These are phyloP conservation scores for Scedosporium dehoogii DNA, from an alignment of 2,329 filamentous ascomycete species.

Conservation along the genomic window DNA sequence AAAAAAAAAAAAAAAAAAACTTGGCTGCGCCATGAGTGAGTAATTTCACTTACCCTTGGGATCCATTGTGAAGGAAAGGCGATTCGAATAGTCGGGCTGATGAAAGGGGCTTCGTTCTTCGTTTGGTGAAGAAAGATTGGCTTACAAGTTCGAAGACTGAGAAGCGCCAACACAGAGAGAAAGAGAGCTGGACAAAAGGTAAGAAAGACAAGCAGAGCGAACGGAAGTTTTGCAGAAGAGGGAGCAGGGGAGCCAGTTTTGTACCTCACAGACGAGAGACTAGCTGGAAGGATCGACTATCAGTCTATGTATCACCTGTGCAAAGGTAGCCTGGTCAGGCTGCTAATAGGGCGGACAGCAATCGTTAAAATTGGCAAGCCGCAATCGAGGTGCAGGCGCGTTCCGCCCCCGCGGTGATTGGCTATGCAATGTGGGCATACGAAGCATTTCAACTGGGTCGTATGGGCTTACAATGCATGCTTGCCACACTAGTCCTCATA, in stretches of 20 bases:
- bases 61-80: not conserved
- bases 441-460: not conserved
- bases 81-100: not conserved
- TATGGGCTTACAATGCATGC: no score
- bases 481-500: not conserved
- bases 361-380: not conserved
- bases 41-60: not conserved
- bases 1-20: no score
- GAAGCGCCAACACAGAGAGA: no score
- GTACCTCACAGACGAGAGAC: not conserved
- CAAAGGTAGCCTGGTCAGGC: not conserved
- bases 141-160: no score
- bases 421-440: not conserved
- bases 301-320: not conserved
- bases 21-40: no score
- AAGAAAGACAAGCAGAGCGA: not conserved
- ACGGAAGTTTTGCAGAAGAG: not conserved
- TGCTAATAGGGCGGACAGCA: not conserved
- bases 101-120: not conserved
- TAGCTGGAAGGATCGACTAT: not conserved
- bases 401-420: not conserved
- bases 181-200: not conserved
- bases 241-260: not conserved
- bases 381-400: not conserved
- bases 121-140: not conserved